Conservation (phyloP, 2,329 filamentous ascomycete genomes). For the Ceratocystis cubensis region DNA sequence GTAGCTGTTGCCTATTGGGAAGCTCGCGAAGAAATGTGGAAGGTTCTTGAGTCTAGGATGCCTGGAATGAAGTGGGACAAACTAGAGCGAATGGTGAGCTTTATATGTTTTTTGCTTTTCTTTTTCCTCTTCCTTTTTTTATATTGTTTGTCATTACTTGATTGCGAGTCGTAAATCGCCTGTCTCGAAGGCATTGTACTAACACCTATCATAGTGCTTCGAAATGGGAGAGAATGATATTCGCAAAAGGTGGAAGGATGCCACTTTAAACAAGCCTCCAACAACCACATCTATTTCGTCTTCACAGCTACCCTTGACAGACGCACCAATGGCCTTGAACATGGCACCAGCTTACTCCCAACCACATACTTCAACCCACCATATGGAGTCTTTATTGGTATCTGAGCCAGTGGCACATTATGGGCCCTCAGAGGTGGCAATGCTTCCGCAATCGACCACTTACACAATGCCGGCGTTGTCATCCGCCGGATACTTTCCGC, state of each 20-base stretch:
- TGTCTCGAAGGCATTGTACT: not conserved
- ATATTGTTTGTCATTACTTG: not conserved
- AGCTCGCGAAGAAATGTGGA: slow-evolving; percentile 72
- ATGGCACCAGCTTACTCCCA: slow-evolving; percentile 23
- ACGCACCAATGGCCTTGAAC: not conserved
- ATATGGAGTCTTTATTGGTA: slow-evolving; percentile 22
- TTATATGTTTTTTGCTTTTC: not conserved
- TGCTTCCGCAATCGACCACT: slow-evolving; percentile 7
- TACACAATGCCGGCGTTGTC: slow-evolving; percentile 10
- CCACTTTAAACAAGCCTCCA: not conserved
- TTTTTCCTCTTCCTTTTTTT: not conserved
- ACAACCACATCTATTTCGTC: not conserved
- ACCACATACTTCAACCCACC: slow-evolving; percentile 24
- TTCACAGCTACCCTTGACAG: not conserved
- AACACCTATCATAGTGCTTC: slow-evolving; percentile 16
- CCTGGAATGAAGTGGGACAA: slow-evolving; percentile 70
- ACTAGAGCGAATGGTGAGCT: slow-evolving; percentile 47
- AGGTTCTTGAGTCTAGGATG: slow-evolving; percentile 53
- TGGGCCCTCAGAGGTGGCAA: not conserved
- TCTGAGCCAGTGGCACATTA: slow-evolving; percentile 6
- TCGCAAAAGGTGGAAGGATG: slow-evolving; percentile 18
- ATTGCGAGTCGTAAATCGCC: not conserved
- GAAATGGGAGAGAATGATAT: slow-evolving; percentile 21
- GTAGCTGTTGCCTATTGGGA: slow-evolving; percentile 69
- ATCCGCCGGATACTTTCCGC: not conserved